Conservation (phyloP, 1,139 yeast genomes). For the Kodamaea arcana region DNA sequence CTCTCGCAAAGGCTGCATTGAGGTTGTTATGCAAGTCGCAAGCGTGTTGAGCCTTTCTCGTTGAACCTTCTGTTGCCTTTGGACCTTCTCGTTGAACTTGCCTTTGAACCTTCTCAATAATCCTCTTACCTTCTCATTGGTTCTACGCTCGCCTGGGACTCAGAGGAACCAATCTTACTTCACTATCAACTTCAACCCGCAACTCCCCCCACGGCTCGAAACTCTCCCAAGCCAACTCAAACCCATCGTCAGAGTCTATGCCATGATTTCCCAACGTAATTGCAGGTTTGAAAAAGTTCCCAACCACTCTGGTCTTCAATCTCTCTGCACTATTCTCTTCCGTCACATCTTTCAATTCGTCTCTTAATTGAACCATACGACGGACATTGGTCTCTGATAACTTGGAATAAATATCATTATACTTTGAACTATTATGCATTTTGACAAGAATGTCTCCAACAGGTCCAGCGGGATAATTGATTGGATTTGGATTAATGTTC, state of each 20-base stretch:
- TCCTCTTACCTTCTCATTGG: no score
- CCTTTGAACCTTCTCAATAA: no score
- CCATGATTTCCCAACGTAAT: slow-evolving; percentile 36
- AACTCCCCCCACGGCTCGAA: slow-evolving; percentile 54
- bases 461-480: not conserved
- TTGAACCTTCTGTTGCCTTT: no score
- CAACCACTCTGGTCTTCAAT: slow-evolving; percentile 35
- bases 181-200: slow-evolving; percentile 36
- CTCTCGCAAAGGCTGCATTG: no score
- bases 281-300: slow-evolving; percentile 28
- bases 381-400: slow-evolving; percentile 21
- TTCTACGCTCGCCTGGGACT: slow-evolving; percentile 2
- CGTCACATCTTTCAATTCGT: slow-evolving; percentile 25
- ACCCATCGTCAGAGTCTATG: slow-evolving; percentile 38
- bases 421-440: slow-evolving; percentile 13
- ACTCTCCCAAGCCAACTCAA: slow-evolving; percentile 43
- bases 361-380: slow-evolving; percentile 20
- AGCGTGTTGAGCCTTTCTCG: no score
- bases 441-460: slow-evolving; percentile 2
- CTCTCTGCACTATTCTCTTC: slow-evolving; percentile 39
- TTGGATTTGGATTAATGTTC: not conserved
- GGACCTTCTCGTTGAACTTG: no score
- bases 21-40: no score
- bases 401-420: slow-evolving; percentile 24
- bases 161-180: slow-evolving; percentile 42